A percentile compares a stretch with the other conserved stretches of the same genome.
phyloP scores from a whole-genome alignment of 2,329 filamentous ascomycete genomes.

The Arthroderma uncinatum region DNA sequence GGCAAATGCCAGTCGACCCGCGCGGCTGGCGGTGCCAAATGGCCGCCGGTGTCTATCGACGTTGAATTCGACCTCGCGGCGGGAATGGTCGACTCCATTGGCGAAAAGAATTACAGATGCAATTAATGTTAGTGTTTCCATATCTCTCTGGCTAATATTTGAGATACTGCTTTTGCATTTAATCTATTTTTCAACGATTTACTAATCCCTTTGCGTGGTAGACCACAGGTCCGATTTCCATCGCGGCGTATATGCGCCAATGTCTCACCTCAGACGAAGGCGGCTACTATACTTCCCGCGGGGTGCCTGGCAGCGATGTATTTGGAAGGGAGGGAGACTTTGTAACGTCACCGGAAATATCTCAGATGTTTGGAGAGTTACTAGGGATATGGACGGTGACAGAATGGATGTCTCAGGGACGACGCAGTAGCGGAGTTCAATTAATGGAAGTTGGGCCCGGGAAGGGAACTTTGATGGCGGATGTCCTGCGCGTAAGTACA shows the following conservation, averaged over 20 bases:
- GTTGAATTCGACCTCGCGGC: conserved; percentile 18
- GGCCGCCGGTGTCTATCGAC: conserved; percentile 28
- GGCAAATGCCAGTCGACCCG: conserved; percentile 12
- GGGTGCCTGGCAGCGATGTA: conserved; percentile 56
- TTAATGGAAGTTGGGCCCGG: conserved; percentile 91
- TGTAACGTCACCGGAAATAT: conserved; percentile 93
- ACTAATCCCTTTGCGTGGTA: conserved; percentile 24
- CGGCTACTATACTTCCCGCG: conserved; percentile 81
- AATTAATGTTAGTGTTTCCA: conserved; percentile 56
- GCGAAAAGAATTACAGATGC: conserved; percentile 78
- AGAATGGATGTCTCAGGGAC: conserved; percentile 90
- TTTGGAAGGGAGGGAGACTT: conserved; percentile 94
- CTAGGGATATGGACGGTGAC: conserved; percentile 90
- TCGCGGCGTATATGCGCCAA: conserved; percentile 97
- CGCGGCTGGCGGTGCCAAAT: conserved; percentile 14
- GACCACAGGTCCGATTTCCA: conserved; percentile 79
- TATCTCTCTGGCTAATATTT: background rate
- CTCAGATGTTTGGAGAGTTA: conserved; percentile 90
- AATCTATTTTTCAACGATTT: background rate
- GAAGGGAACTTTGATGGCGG: conserved; percentile 91
- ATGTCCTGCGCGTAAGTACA: conserved; percentile 70
- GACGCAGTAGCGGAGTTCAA: conserved; percentile 61
- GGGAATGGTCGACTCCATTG: conserved; percentile 83
- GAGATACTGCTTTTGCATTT: background rate
- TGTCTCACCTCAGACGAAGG: conserved; percentile 82